phyloP scores from a whole-genome alignment of 1,139 yeast genomes.

The Debaryomyces singareniensis region DNA sequence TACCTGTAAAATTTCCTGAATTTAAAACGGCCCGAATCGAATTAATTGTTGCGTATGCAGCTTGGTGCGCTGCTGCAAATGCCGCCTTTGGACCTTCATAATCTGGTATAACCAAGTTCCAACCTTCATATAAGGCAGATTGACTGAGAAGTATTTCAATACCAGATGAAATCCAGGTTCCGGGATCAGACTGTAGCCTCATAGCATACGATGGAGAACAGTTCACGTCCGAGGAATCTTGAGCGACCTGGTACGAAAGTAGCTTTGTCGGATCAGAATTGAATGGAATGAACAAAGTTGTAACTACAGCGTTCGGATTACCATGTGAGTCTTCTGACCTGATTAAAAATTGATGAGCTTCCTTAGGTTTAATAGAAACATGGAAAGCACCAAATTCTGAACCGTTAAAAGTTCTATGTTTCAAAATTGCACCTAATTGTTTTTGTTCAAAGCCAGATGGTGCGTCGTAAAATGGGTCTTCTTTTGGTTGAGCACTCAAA shows the following conservation, averaged over 20 bases:
- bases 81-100: constrained; percentile 23
- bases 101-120: constrained; percentile 30
- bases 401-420: constrained; percentile 18
- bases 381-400: constrained; percentile 11
- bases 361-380: constrained; percentile 13
- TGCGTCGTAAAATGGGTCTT: constrained; percentile 17
- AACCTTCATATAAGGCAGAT: constrained; percentile 23
- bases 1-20: constrained; percentile 20
- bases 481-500: constrained; percentile 6
- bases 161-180: constrained; percentile 12
- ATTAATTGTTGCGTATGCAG: constrained; percentile 27
- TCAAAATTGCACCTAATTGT: constrained; percentile 16
- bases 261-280: constrained; percentile 22
- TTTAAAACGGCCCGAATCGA: constrained; percentile 23
- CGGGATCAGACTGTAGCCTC: constrained; percentile 14
- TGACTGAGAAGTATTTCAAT: constrained; percentile 22
- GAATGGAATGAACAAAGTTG: constrained; percentile 27
- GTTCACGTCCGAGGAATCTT: constrained; percentile 21
- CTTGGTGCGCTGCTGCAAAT: constrained; percentile 24
- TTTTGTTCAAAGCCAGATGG: constrained; percentile 16
- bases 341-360: constrained; percentile 26
- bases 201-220: constrained; percentile 31
- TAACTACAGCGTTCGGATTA: constrained; percentile 22
- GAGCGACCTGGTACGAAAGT: constrained; percentile 28
- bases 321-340: constrained; percentile 29